Base-by-base conservation (phyloP, 805 yeast genomes). In the Yamadazyma akitaensis region DNA sequence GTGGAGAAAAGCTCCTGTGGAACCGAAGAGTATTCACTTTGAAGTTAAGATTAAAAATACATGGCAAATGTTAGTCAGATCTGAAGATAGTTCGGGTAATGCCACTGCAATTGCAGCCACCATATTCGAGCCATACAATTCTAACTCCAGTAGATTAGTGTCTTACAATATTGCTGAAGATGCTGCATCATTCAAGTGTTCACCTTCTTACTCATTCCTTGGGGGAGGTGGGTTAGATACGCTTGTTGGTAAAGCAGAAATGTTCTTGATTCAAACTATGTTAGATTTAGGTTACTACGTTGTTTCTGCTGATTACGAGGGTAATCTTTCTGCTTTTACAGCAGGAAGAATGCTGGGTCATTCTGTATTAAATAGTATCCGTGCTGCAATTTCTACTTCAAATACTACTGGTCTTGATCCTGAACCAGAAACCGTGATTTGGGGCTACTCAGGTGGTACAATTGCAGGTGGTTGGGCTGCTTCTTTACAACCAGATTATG, bases 371-470 rank as follows among this genome's bases (percentile, higher is more conserved):
- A 63, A 69, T 45, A 50, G 65, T 2, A 53, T 69, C 17, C 48
- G 67, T 37, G 73, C 65, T 2, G 51, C 58, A 0, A 53, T 68
- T 32, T 34, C 48, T 1, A 45, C 58, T 12, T 39, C 26, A 4
- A 51, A 55, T 16, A 37, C 39, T 11, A 57, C 63, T 7, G 58
- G 59, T 9, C 36, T 59, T 14, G 33, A 46, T 5, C 25, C 44
- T 11, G 52, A 56, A 38, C 57, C 59, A 2, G 47, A 53, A 35
- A 48, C 53, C 1, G 51, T 46, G 10, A 16, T 67, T 37, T 64
- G 64, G 65, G 73, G 73, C 0, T 67, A 61, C 43, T 62, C 68
- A 11, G 73, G 73, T 11, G 72, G 71, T 6, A 56, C 68, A 0
- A 45, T 66, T 24, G 66, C 72, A 8, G 47, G 64, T 16, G 60